Evolutionary conservation across 495 filamentous ascomycete species (phyloP).

Genomic region (Bacidia gigantensis): DNA sequence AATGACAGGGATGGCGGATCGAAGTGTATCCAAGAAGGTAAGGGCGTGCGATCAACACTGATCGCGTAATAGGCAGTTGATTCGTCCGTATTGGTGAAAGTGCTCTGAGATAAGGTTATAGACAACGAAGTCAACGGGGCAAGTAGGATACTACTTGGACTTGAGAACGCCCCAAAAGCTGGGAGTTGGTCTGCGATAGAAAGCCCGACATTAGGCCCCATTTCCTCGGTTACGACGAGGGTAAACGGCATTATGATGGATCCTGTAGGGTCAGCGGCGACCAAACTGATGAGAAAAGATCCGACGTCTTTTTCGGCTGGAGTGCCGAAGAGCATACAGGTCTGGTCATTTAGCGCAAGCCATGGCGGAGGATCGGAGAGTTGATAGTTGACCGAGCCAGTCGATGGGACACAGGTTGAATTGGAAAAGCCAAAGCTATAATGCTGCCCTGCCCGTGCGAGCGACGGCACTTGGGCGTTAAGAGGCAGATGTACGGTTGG

Average conservation of each 20-base stretch:
- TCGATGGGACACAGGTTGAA: slow-evolving; percentile 48
- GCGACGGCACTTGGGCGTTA: slow-evolving; percentile 64
- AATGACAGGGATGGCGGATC: slow-evolving; percentile 51
- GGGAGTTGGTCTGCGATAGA: slow-evolving; percentile 36
- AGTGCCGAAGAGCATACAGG: slow-evolving; percentile 50
- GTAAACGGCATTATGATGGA: slow-evolving; percentile 44
- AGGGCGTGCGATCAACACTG: slow-evolving; percentile 59
- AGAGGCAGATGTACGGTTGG: slow-evolving; percentile 50
- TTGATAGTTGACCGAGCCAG: slow-evolving; percentile 42
- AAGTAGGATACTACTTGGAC: slow-evolving; percentile 32
- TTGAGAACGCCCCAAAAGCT: slow-evolving; percentile 30
- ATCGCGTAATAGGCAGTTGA: slow-evolving; percentile 61
- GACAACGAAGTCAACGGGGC: slow-evolving; percentile 32
- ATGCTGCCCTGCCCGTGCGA: slow-evolving; percentile 48
- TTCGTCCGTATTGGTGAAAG: slow-evolving; percentile 33
- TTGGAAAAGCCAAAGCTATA: slow-evolving; percentile 57
- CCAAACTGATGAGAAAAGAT: slow-evolving; percentile 39
- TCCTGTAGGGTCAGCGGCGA: slow-evolving; percentile 47
- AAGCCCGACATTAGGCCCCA: slow-evolving; percentile 35
- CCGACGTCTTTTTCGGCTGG: slow-evolving; percentile 44
- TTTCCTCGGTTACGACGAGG: slow-evolving; percentile 44
- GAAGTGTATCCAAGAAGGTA: slow-evolving; percentile 80
- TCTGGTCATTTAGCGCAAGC: slow-evolving; percentile 51
- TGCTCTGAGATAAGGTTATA: slow-evolving; percentile 33
- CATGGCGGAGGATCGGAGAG: slow-evolving; percentile 50